Percentiles rank a stretch among this genome's conserved stretches.
Conservation (phyloP, 2,329 filamentous ascomycete species). For the Exophiala xenobiotica region DNA sequence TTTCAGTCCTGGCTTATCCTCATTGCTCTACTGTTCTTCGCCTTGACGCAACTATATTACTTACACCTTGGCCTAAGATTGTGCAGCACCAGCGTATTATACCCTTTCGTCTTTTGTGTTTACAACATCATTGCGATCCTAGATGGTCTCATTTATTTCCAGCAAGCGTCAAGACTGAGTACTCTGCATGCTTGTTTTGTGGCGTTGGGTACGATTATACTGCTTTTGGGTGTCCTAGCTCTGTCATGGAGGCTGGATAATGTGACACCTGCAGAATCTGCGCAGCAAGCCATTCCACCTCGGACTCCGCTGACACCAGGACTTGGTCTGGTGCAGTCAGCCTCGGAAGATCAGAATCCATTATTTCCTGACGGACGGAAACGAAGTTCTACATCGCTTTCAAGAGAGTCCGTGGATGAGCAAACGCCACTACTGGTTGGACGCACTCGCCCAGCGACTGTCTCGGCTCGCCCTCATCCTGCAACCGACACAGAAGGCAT, state of each 20-base stretch:
- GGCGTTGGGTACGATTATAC: conserved; percentile 77
- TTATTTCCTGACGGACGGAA: conserved; percentile 35
- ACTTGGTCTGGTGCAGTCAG: conserved; percentile 64
- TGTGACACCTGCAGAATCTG: conserved; percentile 38
- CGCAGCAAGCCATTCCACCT: conserved; percentile 51
- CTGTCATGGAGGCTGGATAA: conserved; percentile 91
- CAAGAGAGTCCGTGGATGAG: conserved; percentile 31
- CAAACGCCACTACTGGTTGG: conserved; percentile 33
- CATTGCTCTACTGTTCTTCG: conserved; percentile 73
- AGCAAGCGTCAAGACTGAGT: conserved; percentile 77
- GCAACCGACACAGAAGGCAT: conserved; percentile 65
- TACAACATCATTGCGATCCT: conserved; percentile 99
- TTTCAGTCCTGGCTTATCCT: conserved; percentile 96
- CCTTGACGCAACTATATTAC: conserved; percentile 90
- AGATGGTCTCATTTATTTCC: conserved; percentile 95
- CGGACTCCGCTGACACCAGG: conserved; percentile 73
- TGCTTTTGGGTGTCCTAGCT: conserved; percentile 83
- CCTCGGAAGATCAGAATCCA: conserved; percentile 44
- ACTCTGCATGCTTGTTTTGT: conserved; percentile 70
- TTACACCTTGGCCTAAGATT: conserved; percentile 90
- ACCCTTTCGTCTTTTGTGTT: conserved; percentile 95
- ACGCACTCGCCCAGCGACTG: conserved; percentile 29
- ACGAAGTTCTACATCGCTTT: conserved; percentile 29
- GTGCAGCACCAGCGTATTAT: conserved; percentile 91
- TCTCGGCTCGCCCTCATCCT: conserved; percentile 41